Evolutionary conservation across 164 flowering plant species (phyloP).

Genomic region (Stephania yunnanensis): DNA sequence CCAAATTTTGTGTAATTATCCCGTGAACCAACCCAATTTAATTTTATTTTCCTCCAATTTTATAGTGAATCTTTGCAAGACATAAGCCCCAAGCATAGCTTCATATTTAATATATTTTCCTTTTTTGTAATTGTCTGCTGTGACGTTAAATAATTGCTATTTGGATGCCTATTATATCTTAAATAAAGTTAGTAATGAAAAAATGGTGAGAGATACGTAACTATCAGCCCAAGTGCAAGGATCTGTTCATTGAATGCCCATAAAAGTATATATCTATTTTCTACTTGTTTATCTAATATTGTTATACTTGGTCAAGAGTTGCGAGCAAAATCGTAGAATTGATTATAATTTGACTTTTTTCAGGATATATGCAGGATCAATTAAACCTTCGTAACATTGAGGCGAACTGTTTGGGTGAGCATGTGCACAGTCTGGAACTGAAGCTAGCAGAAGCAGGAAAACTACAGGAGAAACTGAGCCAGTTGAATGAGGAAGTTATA

Average conservation of each 20-base stretch:
- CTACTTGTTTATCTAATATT: too few species aligned
- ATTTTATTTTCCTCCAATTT: too few species aligned
- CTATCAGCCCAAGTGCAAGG: neutral
- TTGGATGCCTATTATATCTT: too few species aligned
- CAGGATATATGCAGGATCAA: conserved; percentile 77
- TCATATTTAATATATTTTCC: neutral
- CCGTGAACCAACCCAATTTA: too few species aligned
- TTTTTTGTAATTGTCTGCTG: neutral
- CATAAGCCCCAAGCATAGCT: neutral
- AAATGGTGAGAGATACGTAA: too few species aligned
- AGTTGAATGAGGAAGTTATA: conserved; percentile 43
- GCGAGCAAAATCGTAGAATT: neutral
- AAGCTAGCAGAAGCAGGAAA: conserved; percentile 40
- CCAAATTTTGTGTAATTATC: too few species aligned
- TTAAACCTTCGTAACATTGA: conserved; percentile 49
- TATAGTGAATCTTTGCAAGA: neutral
- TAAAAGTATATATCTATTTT: neutral
- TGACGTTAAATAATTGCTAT: too few species aligned
- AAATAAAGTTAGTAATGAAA: too few species aligned
- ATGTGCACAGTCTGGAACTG: conserved; percentile 47
- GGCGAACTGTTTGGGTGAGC: conserved; percentile 45
- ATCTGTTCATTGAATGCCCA: neutral
- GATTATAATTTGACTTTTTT: conserved; percentile 10
- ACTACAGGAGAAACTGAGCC: conserved; percentile 33
- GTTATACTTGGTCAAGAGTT: neutral